Conservation (phyloP, 192 early-diverging fungal species). For the Backusella macrospora region DNA sequence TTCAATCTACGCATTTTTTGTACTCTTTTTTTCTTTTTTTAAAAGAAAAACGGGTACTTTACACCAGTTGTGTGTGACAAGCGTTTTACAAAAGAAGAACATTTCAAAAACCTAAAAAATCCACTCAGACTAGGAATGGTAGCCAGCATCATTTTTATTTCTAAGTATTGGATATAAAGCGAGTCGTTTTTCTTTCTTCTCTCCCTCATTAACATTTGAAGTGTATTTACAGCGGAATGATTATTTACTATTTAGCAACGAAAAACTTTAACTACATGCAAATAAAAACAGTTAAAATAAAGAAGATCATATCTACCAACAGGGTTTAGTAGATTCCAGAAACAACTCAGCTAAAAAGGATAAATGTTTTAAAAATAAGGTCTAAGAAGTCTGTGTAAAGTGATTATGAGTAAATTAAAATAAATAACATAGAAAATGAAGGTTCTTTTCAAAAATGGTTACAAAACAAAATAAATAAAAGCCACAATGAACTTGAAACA, state of each 20-base stretch:
- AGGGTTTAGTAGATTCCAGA: neutral
- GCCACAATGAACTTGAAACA: conserved; percentile 1
- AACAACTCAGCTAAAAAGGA: conserved; percentile 3
- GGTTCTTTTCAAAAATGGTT: neutral
- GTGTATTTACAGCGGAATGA: too few species aligned
- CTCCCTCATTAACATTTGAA: neutral
- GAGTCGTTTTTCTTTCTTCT: neutral
- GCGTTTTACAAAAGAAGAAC: neutral
- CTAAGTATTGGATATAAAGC: neutral
- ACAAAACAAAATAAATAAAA: conserved; percentile 6
- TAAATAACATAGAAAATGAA: neutral
- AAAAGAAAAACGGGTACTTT: conserved; percentile 2
- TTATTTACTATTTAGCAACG: neutral
- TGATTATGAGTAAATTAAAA: neutral
- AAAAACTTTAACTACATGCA: neutral
- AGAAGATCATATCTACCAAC: neutral
- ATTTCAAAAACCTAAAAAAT: conserved; percentile 7
- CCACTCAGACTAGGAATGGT: neutral
- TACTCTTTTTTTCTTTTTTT: neutral
- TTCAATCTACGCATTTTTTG: neutral
- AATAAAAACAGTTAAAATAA: neutral
- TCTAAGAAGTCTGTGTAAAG: neutral
- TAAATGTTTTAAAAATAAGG: neutral
- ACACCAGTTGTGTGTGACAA: neutral
- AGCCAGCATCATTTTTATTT: conserved; percentile 3